Conservation (phyloP, 441 rosid species). For the Breynia disticha region DNA sequence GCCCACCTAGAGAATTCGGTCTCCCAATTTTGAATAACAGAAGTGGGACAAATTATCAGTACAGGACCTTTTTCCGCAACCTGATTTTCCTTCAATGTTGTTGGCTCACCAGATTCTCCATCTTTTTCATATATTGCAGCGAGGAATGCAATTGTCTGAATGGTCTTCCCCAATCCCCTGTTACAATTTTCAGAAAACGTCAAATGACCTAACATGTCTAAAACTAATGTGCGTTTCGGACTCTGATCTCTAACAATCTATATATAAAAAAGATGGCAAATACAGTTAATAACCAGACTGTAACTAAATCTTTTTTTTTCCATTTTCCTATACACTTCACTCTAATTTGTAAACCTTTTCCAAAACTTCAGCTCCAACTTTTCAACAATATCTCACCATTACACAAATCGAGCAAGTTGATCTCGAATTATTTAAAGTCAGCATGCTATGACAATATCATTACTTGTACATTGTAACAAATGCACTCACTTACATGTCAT, state of each 20-base stretch:
- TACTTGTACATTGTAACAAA: no score
- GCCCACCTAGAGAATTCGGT: slow-evolving; percentile 85
- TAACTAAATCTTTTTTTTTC: no score
- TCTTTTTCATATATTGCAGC: slow-evolving; percentile 79
- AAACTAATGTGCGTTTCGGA: no score
- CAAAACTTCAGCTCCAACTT: no score
- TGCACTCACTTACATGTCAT: slow-evolving; percentile 59
- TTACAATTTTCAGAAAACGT: not conserved
- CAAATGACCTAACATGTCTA: not conserved
- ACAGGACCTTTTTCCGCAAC: slow-evolving; percentile 39
- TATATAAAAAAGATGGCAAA: no score
- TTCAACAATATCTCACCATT: not conserved
- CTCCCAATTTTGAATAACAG: slow-evolving; percentile 91
- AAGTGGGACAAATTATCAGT: slow-evolving; percentile 75
- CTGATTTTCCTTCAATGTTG: slow-evolving; percentile 20
- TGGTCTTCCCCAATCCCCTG: slow-evolving; percentile 98
- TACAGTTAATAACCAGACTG: no score
- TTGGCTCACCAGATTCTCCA: slow-evolving; percentile 30
- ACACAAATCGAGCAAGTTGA: not conserved
- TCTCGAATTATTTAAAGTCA: not conserved
- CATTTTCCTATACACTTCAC: no score
- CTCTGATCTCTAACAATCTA: no score
- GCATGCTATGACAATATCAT: not conserved
- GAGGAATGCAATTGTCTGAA: slow-evolving; percentile 86
- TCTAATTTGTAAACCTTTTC: no score